Evolutionary conservation across 371 early-diverging fungal species (phyloP).

Genomic region (Mucor lusitanicus): DNA sequence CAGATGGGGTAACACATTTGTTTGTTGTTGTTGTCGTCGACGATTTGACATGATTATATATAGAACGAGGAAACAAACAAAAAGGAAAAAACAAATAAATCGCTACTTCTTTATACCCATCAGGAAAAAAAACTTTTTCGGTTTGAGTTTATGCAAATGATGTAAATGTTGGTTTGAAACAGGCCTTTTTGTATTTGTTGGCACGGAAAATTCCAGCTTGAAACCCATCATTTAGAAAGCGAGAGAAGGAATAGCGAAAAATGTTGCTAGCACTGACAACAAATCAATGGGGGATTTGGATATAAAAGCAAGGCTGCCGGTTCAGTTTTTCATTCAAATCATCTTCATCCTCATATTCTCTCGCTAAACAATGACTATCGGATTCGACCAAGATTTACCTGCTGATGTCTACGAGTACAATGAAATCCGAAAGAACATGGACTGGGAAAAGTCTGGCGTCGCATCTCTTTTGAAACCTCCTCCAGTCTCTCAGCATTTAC

Average conservation of each 20-base stretch:
- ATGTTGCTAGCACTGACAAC: conserved; percentile 1
- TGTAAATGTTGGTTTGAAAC: conserved; percentile 1
- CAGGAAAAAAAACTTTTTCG: neutral
- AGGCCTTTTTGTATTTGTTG: neutral
- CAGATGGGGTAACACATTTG: conserved; percentile 38
- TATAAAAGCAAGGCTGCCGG: neutral
- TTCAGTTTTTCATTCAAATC: neutral
- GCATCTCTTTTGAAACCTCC: conserved; percentile 50
- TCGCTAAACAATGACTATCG: conserved; percentile 34
- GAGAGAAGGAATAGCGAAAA: neutral
- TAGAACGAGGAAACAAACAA: conserved; percentile 1
- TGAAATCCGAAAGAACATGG: conserved; percentile 43
- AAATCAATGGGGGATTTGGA: neutral
- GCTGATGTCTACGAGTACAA: conserved; percentile 50
- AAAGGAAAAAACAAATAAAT: conserved; percentile 8
- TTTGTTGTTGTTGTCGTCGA: conserved; percentile 8
- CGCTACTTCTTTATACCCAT: neutral
- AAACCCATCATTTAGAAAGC: conserved; percentile 6
- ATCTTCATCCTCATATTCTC: neutral
- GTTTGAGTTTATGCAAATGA: conserved; percentile 4
- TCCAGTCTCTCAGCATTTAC: conserved; percentile 51
- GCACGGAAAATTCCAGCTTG: conserved; percentile 10
- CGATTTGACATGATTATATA: conserved; percentile 4
- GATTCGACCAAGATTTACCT: conserved; percentile 54
- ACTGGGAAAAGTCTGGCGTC: conserved; percentile 47